Evolutionary conservation across 768 basidiomycete genomes (phyloP).

Genomic region (Tricholoma bakamatsutake): DNA sequence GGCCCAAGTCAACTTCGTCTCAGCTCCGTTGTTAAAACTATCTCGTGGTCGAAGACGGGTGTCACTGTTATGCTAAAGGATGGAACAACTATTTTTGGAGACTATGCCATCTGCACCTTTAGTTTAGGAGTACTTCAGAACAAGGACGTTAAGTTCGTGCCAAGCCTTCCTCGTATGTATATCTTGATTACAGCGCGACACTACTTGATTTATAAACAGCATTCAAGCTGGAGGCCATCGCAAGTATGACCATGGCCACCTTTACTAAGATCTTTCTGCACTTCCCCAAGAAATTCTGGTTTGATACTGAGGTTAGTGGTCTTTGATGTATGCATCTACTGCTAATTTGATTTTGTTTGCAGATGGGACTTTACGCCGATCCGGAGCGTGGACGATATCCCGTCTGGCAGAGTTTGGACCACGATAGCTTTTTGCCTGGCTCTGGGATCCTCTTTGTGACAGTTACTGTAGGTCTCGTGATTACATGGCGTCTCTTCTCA

Average conservation of each 20-base stretch:
- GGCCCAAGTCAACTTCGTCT: conserved; percentile 39
- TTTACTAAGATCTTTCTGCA: conserved; percentile 68
- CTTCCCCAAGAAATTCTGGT: conserved; percentile 57
- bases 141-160: conserved; percentile 51
- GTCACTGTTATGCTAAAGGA: conserved; percentile 42
- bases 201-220: conserved; percentile 5
- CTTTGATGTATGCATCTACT: background rate
- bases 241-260: conserved; percentile 56
- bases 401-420: conserved; percentile 63
- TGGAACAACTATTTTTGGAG: conserved; percentile 39
- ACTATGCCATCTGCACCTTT: conserved; percentile 63
- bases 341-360: background rate
- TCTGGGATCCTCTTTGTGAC: conserved; percentile 53
- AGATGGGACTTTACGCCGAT: conserved; percentile 57
- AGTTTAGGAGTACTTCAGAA: conserved; percentile 67
- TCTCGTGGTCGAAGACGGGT: conserved; percentile 38
- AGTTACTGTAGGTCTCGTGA: conserved; percentile 30
- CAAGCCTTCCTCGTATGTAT: conserved; percentile 39
- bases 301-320: conserved; percentile 29
- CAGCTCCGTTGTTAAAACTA: conserved; percentile 43
- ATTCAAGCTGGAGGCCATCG: conserved; percentile 62
- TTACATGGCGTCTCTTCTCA: background rate
- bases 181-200: background rate
- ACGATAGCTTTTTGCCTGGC: conserved; percentile 50
- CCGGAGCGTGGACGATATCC: conserved; percentile 55